phyloP scores from a whole-genome alignment of 495 filamentous ascomycete genomes.

The Aspergillus diversus region DNA sequence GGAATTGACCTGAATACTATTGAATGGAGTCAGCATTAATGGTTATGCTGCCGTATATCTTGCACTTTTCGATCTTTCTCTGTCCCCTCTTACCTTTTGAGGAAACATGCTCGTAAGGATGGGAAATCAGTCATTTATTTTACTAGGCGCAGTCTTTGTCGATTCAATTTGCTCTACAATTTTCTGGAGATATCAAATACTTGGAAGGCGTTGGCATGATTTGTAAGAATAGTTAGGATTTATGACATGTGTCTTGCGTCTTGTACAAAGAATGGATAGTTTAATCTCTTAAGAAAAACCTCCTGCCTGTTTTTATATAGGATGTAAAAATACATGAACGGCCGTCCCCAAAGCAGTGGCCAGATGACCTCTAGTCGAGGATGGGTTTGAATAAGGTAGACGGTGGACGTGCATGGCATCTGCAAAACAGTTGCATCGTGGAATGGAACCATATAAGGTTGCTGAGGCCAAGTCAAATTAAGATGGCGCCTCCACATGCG shows the following conservation, averaged over 20 bases:
- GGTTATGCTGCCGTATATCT: background rate
- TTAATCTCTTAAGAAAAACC: background rate
- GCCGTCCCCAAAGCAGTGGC: no score
- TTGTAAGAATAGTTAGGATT: conserved; percentile 22
- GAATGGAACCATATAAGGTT: background rate
- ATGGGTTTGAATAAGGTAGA: no score
- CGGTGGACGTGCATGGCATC: no score
- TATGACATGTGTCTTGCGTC: conserved; percentile 15
- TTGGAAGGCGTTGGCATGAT: conserved; percentile 38
- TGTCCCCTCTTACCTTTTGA: background rate
- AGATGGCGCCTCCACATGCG: conserved; percentile 19
- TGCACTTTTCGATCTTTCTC: conserved; percentile 18
- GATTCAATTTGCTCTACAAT: background rate
- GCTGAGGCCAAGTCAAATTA: conserved; percentile 14
- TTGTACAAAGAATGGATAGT: conserved; percentile 25
- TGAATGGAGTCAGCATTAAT: conserved; percentile 92
- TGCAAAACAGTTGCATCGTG: no score
- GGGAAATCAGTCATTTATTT: conserved; percentile 8
- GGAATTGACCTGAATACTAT: conserved; percentile 95
- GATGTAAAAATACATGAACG: background rate
- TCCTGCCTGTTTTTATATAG: background rate
- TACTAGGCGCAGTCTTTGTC: conserved; percentile 16
- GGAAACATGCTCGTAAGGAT: no score
- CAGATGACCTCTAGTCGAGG: no score
- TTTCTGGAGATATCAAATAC: conserved; percentile 22